Conservation (phyloP, 352 stramenopile species). For the Pythium dissimile region DNA sequence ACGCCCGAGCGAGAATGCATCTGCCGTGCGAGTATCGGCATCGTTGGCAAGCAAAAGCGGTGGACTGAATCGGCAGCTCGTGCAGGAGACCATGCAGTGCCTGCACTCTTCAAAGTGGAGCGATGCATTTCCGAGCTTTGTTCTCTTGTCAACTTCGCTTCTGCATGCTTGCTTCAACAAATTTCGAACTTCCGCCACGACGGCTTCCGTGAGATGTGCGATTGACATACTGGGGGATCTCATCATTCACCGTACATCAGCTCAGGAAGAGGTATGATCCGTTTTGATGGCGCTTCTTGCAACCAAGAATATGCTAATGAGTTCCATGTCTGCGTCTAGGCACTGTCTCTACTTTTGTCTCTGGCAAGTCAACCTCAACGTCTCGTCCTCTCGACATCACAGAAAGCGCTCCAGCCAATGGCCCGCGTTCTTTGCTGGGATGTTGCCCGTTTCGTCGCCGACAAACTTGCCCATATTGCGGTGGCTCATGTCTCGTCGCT, state of each 20-base stretch:
- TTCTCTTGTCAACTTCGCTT: slow-evolving; percentile 17
- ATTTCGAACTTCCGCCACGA: background rate
- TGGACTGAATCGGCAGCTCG: slow-evolving; percentile 1
- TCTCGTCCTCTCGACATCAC: slow-evolving; percentile 29
- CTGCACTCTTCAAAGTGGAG: slow-evolving; percentile 18
- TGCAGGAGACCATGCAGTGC: slow-evolving; percentile 18
- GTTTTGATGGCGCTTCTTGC: background rate
- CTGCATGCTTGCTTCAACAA: slow-evolving; percentile 18
- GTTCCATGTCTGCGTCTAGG: slow-evolving; percentile 24
- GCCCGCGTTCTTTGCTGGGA: slow-evolving; percentile 44
- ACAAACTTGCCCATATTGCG: slow-evolving; percentile 41
- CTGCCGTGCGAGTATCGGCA: slow-evolving; percentile 4
- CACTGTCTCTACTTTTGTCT: slow-evolving; percentile 61
- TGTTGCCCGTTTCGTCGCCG: slow-evolving; percentile 51
- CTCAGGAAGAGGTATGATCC: slow-evolving; percentile 51
- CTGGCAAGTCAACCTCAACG: slow-evolving; percentile 65
- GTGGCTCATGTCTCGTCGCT: slow-evolving; percentile 34
- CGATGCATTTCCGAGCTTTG: slow-evolving; percentile 9
- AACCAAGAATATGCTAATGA: background rate
- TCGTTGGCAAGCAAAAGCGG: slow-evolving; percentile 4
- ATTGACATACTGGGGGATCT: slow-evolving; percentile 20
- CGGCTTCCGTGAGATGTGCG: slow-evolving; percentile 3
- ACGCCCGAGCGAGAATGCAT: slow-evolving; percentile 51
- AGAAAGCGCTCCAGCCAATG: background rate
- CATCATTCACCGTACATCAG: slow-evolving; percentile 11